These are phyloP conservation scores for Neonothopanus nambi DNA, from an alignment of 1,284 basidiomycete species.

Conservation along the genomic window DNA sequence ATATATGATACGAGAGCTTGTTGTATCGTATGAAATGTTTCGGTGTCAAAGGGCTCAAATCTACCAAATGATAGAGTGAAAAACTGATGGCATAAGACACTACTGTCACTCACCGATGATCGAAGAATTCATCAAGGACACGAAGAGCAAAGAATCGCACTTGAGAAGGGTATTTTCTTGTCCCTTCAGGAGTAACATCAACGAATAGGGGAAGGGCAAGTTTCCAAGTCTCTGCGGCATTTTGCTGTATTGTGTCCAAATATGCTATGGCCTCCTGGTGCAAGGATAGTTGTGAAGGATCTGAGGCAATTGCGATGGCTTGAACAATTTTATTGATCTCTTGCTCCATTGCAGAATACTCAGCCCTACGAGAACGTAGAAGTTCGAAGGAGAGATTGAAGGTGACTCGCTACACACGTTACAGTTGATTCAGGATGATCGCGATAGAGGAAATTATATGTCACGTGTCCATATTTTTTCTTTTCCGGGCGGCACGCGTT, in stretches of 20 bases:
- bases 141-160: constrained; percentile 85
- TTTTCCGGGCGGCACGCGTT: too few relatives aligned
- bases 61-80: constrained; percentile 35
- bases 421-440: too few relatives aligned
- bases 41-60: constrained; percentile 68
- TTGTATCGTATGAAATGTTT: constrained; percentile 68
- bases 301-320: constrained; percentile 82
- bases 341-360: constrained; percentile 53
- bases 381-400: too few relatives aligned
- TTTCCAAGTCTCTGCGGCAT: constrained; percentile 75
- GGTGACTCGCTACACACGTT: too few relatives aligned
- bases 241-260: constrained; percentile 76
- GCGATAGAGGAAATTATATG: too few relatives aligned
- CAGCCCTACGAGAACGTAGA: too few relatives aligned
- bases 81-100: neutral
- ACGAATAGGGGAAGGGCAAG: constrained; percentile 76
- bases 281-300: constrained; percentile 66
- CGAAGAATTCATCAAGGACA: constrained; percentile 84
- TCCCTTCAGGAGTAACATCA: constrained; percentile 55
- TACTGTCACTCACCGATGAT: constrained; percentile 69
- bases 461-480: too few relatives aligned
- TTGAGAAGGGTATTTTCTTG: constrained; percentile 69
- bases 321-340: constrained; percentile 77
- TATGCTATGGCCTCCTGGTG: constrained; percentile 84
- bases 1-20: constrained; percentile 74